Base-by-base conservation (phyloP, 495 filamentous ascomycete species). In the Penicillium atrosanguineum region DNA sequence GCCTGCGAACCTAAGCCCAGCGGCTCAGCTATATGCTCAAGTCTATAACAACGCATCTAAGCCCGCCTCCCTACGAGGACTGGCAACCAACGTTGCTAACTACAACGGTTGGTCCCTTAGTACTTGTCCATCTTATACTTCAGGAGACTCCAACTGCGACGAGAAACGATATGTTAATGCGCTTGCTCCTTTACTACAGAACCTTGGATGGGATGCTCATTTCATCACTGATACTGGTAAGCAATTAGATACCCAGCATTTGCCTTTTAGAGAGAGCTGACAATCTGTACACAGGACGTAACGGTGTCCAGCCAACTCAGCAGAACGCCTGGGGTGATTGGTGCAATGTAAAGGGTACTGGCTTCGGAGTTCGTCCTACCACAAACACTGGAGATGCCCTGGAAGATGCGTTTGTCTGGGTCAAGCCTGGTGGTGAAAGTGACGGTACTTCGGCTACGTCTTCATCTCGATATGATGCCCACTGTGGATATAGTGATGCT, bases 381-480 rank as follows among this genome's bases (percentile, higher is more conserved):
- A 76, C 82, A 34, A 63, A 79, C 53, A 89, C 87, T 7, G 84
- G 83, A 49, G 62, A 79, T 65, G 62, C 74, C 21, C 78, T 88
- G 25, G 77, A 79, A 47, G 87, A 91, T 68, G 85, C 88, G 42
- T 90, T 91, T 72, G 87, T 90, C 68, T 91, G 88, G 89, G 74
- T 88, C 60, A 91, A 91, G 82, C 88, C 87, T 48, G 89, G 89
- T 62, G 89, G 88, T 59, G 88, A 94, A 70, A 84, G 82, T 40
- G 89, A 91, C 68, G 88, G 89, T 58, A 91, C 88, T 46, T 83
- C 78, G 48, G 75, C 91, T 64, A 74, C 65, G 34, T 67, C 73
- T 36, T 77, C 87, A 12, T 56, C 64, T 53, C 79, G 88, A 31
- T 94, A 88, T 68, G 89, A 94, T 74, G 75, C 70, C 41, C 84